A percentile compares a stretch with the other conserved stretches of the same genome.
Conservation (phyloP, 495 filamentous ascomycete genomes). For the Neurospora hispaniola region DNA sequence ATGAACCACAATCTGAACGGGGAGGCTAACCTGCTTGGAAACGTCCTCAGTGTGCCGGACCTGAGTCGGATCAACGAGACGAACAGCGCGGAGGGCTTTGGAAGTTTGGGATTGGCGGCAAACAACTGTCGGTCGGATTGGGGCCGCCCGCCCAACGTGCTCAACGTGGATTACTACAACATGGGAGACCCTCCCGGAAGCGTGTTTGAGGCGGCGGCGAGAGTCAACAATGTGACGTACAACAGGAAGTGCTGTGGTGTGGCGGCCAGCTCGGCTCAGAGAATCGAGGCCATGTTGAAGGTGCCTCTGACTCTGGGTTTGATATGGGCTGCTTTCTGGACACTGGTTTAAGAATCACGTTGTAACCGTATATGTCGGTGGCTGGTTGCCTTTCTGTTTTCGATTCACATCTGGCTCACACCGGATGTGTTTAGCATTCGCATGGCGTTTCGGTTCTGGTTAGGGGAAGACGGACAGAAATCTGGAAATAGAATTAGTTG, state of each 20-base stretch:
- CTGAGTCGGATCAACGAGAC: conserved; percentile 53
- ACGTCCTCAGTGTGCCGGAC: conserved; percentile 65
- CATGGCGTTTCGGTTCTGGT: neutral
- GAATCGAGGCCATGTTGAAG: conserved; percentile 2
- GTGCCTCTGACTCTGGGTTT: conserved; percentile 6
- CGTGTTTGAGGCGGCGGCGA: conserved; percentile 83
- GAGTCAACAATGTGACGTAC: conserved; percentile 78
- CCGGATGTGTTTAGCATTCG: neutral
- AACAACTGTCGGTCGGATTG: conserved; percentile 57
- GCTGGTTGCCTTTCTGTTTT: neutral
- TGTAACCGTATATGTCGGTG: neutral
- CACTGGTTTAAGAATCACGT: neutral
- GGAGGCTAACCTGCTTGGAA: conserved; percentile 50
- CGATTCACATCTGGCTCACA: neutral
- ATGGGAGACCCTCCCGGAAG: conserved; percentile 56
- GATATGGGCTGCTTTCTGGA: conserved; percentile 5
- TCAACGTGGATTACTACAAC: conserved; percentile 88
- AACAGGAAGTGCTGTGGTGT: conserved; percentile 61
- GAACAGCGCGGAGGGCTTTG: conserved; percentile 53
- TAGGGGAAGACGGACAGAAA: neutral
- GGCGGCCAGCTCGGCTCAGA: conserved; percentile 15
- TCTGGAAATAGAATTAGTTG: neutral
- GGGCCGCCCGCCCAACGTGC: conserved; percentile 68
- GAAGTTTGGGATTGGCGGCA: conserved; percentile 62
- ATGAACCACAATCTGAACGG: conserved; percentile 89